Percentiles rank a stretch among this genome's conserved stretches.
Conservation (phyloP, 768 basidiomycete genomes). For the Lactarius psammicola region DNA sequence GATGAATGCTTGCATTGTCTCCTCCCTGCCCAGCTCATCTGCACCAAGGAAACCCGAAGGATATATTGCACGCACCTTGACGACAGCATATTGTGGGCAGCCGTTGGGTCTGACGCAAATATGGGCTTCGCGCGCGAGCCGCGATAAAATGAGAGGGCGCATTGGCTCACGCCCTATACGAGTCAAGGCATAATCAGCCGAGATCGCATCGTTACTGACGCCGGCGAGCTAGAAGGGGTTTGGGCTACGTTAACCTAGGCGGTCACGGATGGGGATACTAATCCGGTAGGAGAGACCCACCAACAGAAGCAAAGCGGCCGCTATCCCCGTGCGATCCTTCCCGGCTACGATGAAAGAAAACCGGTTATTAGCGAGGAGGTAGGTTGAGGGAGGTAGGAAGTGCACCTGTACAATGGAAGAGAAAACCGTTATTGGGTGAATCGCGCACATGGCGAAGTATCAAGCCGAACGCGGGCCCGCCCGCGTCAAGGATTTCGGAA, state of each 20-base stretch:
- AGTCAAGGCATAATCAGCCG: constrained; percentile 74
- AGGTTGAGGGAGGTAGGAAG: neutral
- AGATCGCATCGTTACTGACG: constrained; percentile 61
- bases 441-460: constrained; percentile 76
- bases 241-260: neutral
- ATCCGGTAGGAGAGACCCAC: constrained; percentile 38
- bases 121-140: constrained; percentile 68
- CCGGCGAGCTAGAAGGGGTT: constrained; percentile 59
- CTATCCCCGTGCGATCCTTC: constrained; percentile 78
- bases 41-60: neutral
- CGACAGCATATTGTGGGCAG: constrained; percentile 80
- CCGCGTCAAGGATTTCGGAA: constrained; percentile 76
- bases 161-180: constrained; percentile 78
- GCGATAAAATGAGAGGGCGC: constrained; percentile 63
- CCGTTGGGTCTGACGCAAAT: constrained; percentile 69
- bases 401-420: constrained; percentile 78
- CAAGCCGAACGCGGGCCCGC: constrained; percentile 61
- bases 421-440: constrained; percentile 56
- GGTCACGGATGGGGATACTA: neutral
- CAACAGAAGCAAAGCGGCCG: constrained; percentile 70
- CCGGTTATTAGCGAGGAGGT: neutral
- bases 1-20: constrained; percentile 76
- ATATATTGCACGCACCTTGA: constrained; percentile 53
- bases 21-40: constrained; percentile 44
- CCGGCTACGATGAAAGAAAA: constrained; percentile 47